A percentile compares a stretch with the other conserved stretches of the same genome.
Conservation (phyloP, 176 grass and related monocot genomes). For the Bonia amplexicaulis region DNA sequence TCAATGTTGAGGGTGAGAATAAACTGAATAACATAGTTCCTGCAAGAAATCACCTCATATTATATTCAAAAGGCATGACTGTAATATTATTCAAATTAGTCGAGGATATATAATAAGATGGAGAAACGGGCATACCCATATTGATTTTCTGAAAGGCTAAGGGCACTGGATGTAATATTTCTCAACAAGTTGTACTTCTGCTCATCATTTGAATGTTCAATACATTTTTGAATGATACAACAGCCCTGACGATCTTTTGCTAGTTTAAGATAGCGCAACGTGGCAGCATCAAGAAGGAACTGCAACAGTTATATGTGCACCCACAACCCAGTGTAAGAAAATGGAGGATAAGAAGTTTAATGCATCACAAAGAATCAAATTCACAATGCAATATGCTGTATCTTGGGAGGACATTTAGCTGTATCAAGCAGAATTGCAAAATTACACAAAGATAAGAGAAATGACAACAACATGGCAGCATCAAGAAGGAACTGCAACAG, state of each 20-base stretch:
- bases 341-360: neutral
- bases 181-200: slow-evolving; percentile 51
- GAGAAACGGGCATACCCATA: slow-evolving; percentile 57
- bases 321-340: slow-evolving; percentile 4
- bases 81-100: slow-evolving; percentile 6
- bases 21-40: slow-evolving; percentile 94
- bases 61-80: slow-evolving; percentile 5
- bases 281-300: slow-evolving; percentile 70
- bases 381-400: neutral
- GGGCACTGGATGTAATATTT: slow-evolving; percentile 47
- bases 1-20: slow-evolving; percentile 49
- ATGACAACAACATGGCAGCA: slow-evolving; percentile 28
- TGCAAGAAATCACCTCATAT: slow-evolving; percentile 28
- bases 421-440: slow-evolving; percentile 1
- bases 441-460: neutral
- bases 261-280: slow-evolving; percentile 54
- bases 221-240: slow-evolving; percentile 84
- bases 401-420: neutral
- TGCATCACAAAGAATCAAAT: slow-evolving; percentile 2
- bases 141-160: slow-evolving; percentile 60
- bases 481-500: slow-evolving; percentile 74
- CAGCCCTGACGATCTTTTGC: slow-evolving; percentile 85
- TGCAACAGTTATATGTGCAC: slow-evolving; percentile 39
- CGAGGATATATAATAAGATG: neutral
- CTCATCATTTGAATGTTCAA: slow-evolving; percentile 51